Evolutionary conservation across 352 stramenopile species (phyloP).

Genomic region (Phytopythium aichiense): DNA sequence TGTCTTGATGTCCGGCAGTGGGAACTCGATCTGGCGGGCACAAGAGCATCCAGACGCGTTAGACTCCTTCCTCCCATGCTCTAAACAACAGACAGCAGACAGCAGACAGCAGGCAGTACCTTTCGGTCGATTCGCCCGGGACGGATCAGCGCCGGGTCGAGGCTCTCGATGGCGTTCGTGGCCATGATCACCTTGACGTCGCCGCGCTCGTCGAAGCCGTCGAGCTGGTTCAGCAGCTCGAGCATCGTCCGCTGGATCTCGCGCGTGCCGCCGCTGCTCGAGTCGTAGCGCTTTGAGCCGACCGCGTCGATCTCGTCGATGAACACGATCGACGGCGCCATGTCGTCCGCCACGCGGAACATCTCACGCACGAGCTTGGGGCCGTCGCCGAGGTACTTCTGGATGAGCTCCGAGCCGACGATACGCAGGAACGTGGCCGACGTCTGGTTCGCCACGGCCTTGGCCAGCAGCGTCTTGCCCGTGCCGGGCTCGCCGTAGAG

Average conservation of each 20-base stretch:
- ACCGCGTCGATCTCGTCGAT: conserved; percentile 99
- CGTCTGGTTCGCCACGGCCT: conserved; percentile 99
- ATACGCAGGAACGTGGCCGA: conserved; percentile 99
- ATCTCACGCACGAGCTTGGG: conserved; percentile 99
- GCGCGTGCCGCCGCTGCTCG: conserved; percentile 94
- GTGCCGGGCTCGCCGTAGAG: conserved; percentile 99
- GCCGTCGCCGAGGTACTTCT: conserved; percentile 99
- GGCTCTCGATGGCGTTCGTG: conserved; percentile 98
- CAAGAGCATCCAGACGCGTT: neutral
- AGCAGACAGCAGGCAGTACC: conserved; percentile 22
- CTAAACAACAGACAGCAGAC: conserved; percentile 5
- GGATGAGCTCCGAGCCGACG: conserved; percentile 99
- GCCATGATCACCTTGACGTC: conserved; percentile 99
- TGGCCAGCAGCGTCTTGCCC: conserved; percentile 99
- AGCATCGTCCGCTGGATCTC: conserved; percentile 99
- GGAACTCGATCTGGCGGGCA: conserved; percentile 97
- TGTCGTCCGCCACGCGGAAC: conserved; percentile 98
- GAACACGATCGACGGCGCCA: conserved; percentile 99
- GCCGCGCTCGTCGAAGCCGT: conserved; percentile 99
- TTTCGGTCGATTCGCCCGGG: conserved; percentile 99
- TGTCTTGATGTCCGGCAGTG: conserved; percentile 98
- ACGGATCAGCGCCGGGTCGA: conserved; percentile 99
- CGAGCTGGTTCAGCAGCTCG: conserved; percentile 99
- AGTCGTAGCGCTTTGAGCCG: conserved; percentile 99
- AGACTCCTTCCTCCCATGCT: neutral